Percentiles rank a stretch among this genome's conserved stretches.
Evolutionary conservation across 176 grass and related monocot species (phyloP).

Genomic region (Carex pumila): DNA sequence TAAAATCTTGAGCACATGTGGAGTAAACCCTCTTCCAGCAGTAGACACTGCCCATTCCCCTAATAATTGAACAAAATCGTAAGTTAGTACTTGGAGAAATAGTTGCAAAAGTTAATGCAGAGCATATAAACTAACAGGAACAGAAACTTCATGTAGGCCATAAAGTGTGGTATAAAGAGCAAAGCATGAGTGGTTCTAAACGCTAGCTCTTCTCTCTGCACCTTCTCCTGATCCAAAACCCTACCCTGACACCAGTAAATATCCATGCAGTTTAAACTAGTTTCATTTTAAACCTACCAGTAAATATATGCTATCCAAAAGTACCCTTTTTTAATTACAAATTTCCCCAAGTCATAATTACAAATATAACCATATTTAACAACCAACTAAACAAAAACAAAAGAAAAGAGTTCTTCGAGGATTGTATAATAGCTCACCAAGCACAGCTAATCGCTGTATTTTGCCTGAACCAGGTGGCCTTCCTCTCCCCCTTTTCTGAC

Average conservation of each 20-base stretch:
- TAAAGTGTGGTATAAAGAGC: not conserved
- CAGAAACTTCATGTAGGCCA: not conserved
- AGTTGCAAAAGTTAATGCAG: not conserved
- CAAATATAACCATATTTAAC: not conserved
- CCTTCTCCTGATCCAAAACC: not conserved
- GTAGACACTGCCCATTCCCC: conserved; percentile 91
- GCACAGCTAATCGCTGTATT: conserved; percentile 77
- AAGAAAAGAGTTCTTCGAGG: not conserved
- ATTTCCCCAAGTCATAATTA: not conserved
- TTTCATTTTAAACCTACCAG: not conserved
- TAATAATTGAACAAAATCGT: conserved; percentile 24
- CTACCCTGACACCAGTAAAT: not conserved
- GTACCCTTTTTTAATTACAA: not conserved
- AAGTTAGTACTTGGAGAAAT: not conserved
- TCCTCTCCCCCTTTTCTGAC: conserved; percentile 69
- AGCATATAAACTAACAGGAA: not conserved
- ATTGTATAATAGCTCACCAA: conserved; percentile 41
- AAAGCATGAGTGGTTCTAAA: not conserved
- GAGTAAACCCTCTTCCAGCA: conserved; percentile 97
- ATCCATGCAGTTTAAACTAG: not conserved
- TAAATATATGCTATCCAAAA: not conserved
- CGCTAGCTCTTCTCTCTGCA: not conserved
- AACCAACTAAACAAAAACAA: not conserved
- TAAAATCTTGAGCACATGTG: conserved; percentile 80
- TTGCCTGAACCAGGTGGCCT: conserved; percentile 74